Evolutionary conservation across 148 eudicot species (phyloP), one percentile per base, ranked within the genome.

Genomic region (Fallopia convolvulus): DNA sequence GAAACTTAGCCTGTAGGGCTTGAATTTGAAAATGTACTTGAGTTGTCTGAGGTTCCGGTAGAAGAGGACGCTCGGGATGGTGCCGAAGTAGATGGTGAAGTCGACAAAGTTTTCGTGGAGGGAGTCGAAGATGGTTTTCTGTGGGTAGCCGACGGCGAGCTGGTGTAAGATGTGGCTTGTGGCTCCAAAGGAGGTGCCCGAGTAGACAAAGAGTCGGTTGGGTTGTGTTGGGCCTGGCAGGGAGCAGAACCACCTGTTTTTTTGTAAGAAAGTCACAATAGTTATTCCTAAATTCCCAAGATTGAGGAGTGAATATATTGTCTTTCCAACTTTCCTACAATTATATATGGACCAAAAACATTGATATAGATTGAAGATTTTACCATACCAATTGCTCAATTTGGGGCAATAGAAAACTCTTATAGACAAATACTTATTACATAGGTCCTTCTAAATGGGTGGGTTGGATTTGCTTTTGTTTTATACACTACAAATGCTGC

Each of bases 161-260:
- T 92, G 99, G 66, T 79, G 91, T 81, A 86, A 89, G 47, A 91
- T 89, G 78, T 95, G 94, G 83, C 90, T 86, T 10, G 91, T 88
- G 8, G 99, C 95, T 0, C 99, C 99, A 80, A 92, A 94, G 32
- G 97, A 92, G 52, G 97, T 95, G 8, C 89, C 97, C 6, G 99
- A 95, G 83, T 91, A 95, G 5, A 95, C 90, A 77, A 92, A 95
- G 21, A 95, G 77, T 56, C 99, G 83, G 56, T 95, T 95, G 65
- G 99, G 99, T 49, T 95, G 99, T 3, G 99, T 95, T 40, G 99
- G 99, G 3, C 99, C 99, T 0, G 99, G 99, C 5, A 95, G 82
- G 4, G 94, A 89, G 9, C 89, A 87, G 76, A 95, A 95, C 99
- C 99, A 95, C 44, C 94, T 78, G 46, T 6, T 68, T 68, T 66